phyloP scores from a whole-genome alignment of 768 basidiomycete species.

The Cystofilobasidium ferigula region DNA sequence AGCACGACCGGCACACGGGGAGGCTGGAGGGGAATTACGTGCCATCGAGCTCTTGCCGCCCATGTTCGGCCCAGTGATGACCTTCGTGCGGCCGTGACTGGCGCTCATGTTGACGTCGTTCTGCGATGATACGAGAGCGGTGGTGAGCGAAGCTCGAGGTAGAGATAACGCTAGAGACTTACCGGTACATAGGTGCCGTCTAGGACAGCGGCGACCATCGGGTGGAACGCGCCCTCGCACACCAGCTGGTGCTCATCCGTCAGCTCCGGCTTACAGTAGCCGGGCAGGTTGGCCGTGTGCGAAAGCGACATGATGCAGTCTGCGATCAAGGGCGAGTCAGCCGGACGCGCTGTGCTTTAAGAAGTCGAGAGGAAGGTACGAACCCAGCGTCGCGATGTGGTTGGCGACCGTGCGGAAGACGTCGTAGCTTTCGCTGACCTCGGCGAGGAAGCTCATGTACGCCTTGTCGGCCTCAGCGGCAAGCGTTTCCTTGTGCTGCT shows the following conservation, averaged over 20 bases:
- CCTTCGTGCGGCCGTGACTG: conserved; percentile 42
- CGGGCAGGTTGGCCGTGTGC: conserved; percentile 59
- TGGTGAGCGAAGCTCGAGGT: no score
- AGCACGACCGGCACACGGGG: no score
- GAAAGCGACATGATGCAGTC: conserved; percentile 84
- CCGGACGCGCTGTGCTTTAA: background rate
- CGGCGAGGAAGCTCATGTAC: conserved; percentile 55
- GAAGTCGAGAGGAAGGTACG: background rate
- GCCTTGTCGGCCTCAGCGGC: conserved; percentile 48
- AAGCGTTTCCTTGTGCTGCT: conserved; percentile 63
- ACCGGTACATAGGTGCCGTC: conserved; percentile 70
- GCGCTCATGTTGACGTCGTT: conserved; percentile 13
- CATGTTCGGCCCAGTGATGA: conserved; percentile 44
- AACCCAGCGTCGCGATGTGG: conserved; percentile 58
- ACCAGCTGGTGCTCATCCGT: conserved; percentile 53
- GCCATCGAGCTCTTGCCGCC: conserved; percentile 32
- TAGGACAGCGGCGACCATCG: conserved; percentile 72
- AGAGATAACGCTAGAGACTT: no score
- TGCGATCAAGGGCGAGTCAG: conserved; percentile 1
- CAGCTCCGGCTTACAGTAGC: conserved; percentile 69
- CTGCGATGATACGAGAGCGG: no score
- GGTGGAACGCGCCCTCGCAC: conserved; percentile 77
- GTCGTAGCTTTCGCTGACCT: conserved; percentile 62
- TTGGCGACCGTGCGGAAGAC: conserved; percentile 63
- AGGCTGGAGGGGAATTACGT: background rate